Evolutionary conservation across 305 asterid genomes (phyloP).

Genomic region (Ilex paraguariensis): DNA sequence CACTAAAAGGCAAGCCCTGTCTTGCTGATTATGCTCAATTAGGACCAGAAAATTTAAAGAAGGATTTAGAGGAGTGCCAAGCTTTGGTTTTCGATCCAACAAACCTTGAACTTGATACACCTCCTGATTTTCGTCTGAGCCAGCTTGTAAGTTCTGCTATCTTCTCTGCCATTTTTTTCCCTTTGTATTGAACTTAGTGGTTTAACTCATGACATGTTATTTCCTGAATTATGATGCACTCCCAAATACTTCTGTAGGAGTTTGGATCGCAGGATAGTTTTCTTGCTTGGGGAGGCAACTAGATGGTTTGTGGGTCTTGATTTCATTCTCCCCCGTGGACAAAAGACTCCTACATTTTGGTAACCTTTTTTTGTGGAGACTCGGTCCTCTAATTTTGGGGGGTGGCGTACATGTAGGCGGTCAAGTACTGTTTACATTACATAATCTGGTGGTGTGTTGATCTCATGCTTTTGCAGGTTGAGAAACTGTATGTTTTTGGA

Average conservation of each 20-base stretch:
- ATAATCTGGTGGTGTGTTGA: no score
- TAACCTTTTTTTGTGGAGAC: no score
- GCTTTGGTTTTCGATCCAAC: slow-evolving; percentile 43
- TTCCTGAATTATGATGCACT: not conserved
- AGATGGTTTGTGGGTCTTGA: slow-evolving; percentile 10
- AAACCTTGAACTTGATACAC: slow-evolving; percentile 55
- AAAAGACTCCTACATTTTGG: no score
- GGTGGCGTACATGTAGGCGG: no score
- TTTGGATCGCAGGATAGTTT: slow-evolving; percentile 86
- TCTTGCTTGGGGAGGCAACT: slow-evolving; percentile 69
- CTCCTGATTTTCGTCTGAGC: slow-evolving; percentile 75
- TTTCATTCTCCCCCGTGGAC: no score
- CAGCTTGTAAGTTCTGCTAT: slow-evolving; percentile 53
- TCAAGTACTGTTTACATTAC: no score
- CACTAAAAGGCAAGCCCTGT: slow-evolving; percentile 27
- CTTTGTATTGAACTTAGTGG: not conserved
- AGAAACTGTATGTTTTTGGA: no score
- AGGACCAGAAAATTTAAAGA: slow-evolving; percentile 69
- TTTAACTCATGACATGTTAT: no score
- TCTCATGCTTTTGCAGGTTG: no score
- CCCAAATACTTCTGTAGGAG: slow-evolving; percentile 40
- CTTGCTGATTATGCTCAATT: slow-evolving; percentile 66
- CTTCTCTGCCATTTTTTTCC: not conserved
- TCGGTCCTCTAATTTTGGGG: no score
- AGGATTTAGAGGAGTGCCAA: slow-evolving; percentile 76